Evolutionary conservation across 768 basidiomycete species (phyloP).

Genomic region (Mycena alexandri): DNA sequence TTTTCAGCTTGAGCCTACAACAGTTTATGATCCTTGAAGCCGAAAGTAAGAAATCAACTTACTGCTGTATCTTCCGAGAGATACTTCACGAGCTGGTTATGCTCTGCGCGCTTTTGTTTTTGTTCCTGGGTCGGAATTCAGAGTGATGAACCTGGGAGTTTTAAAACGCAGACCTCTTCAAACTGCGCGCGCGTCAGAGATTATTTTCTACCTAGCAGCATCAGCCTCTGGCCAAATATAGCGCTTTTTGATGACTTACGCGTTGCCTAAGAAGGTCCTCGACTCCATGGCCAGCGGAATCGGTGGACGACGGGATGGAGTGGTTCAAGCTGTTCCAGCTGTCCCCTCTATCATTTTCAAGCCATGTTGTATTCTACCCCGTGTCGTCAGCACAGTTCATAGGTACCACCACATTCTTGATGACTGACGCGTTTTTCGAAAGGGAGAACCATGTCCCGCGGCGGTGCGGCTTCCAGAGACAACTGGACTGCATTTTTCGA

Average conservation of each 20-base stretch:
- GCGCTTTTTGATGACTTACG: too few relatives aligned
- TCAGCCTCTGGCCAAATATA: not conserved
- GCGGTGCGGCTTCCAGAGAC: not conserved
- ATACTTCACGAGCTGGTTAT: not conserved
- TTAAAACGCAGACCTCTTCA: not conserved
- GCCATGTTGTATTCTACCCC: not conserved
- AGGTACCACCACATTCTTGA: too few relatives aligned
- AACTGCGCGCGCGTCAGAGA: not conserved
- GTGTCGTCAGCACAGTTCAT: not conserved
- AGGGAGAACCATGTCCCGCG: not conserved
- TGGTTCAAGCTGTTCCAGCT: too few relatives aligned
- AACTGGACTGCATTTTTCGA: too few relatives aligned
- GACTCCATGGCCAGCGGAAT: too few relatives aligned
- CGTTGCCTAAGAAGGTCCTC: too few relatives aligned
- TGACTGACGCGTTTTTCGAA: constrained; percentile 4
- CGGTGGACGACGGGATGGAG: too few relatives aligned
- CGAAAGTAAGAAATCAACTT: not conserved
- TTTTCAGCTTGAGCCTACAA: not conserved
- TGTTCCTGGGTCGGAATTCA: not conserved
- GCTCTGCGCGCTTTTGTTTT: not conserved
- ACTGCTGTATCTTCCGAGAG: not conserved
- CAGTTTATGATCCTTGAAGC: not conserved
- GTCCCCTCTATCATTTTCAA: too few relatives aligned
- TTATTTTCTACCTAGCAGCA: too few relatives aligned
- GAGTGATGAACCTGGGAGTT: too few relatives aligned